Percentiles rank a stretch among this genome's conserved stretches.
These are phyloP conservation scores for Penicillium sp. DNA, from an alignment of 2,329 filamentous ascomycete genomes.

Conservation along the genomic window DNA sequence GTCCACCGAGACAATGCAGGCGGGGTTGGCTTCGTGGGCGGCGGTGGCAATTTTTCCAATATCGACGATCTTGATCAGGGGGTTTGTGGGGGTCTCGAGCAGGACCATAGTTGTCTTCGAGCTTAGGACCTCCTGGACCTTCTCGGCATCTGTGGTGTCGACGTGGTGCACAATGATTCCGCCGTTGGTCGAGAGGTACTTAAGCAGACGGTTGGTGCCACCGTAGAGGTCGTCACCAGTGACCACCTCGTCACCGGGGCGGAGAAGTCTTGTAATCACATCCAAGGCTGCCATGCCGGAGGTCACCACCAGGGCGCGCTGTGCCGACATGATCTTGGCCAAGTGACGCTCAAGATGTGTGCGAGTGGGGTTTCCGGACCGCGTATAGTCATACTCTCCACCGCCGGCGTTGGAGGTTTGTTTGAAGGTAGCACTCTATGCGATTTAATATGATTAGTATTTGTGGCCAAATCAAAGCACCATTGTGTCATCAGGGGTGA, in stretches of 20 bases:
- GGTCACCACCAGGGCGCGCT: conserved; percentile 85
- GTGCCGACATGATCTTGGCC: conserved; percentile 98
- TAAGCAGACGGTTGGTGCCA: conserved; percentile 88
- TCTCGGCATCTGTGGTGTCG: conserved; percentile 79
- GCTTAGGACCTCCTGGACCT: conserved; percentile 67
- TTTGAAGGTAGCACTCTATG: conserved; percentile 90
- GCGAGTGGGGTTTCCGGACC: conserved; percentile 93
- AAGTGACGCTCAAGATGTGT: conserved; percentile 95
- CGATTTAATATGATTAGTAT: neutral
- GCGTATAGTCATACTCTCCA: conserved; percentile 96
- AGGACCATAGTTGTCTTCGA: conserved; percentile 92
- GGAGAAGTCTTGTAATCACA: conserved; percentile 86
- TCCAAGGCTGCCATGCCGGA: conserved; percentile 97
- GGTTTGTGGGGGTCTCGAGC: conserved; percentile 95
- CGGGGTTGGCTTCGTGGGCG: conserved; percentile 74
- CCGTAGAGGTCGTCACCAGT: conserved; percentile 97
- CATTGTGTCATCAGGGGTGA: neutral
- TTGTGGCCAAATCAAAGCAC: neutral
- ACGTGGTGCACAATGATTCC: conserved; percentile 95
- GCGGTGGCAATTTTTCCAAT: conserved; percentile 74
- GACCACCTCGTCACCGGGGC: conserved; percentile 93
- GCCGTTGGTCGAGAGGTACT: conserved; percentile 83
- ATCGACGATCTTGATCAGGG: conserved; percentile 96
- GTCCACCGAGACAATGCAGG: conserved; percentile 85
- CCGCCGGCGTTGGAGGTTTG: conserved; percentile 77